A percentile compares a stretch with the other conserved stretches of the same genome.
Conservation (phyloP, 176 grass and related monocot genomes). For the Oryza australiensis region DNA sequence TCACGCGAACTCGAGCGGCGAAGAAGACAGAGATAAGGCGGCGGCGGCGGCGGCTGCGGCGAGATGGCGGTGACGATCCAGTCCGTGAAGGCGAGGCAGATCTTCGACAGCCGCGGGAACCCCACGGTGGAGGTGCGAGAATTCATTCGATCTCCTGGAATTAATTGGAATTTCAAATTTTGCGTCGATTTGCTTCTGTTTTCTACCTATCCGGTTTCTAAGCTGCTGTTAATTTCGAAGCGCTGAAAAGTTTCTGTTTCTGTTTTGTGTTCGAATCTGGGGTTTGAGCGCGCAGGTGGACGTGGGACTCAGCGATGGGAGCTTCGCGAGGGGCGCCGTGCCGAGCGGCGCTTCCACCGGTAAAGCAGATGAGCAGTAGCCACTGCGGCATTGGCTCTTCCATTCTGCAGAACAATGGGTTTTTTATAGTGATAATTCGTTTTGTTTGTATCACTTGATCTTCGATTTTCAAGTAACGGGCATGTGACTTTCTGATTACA, state of each 20-base stretch:
- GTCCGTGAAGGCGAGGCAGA: conserved; percentile 79
- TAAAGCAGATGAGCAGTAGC: conserved; percentile 24
- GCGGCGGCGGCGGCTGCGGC: not conserved
- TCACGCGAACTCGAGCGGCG: not conserved
- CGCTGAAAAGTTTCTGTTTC: not conserved
- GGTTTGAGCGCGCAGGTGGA: conserved; percentile 49
- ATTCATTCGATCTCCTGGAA: not conserved
- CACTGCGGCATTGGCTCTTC: not conserved
- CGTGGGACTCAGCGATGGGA: conserved; percentile 55
- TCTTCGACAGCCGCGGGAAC: conserved; percentile 98
- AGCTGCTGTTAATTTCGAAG: not conserved
- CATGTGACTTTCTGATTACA: not conserved
- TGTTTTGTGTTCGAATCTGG: not conserved
- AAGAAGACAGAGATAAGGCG: not conserved
- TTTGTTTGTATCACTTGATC: not conserved
- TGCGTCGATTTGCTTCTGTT: not conserved
- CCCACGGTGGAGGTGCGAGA: conserved; percentile 57
- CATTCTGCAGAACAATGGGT: not conserved
- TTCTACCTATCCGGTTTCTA: not conserved
- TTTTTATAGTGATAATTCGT: not conserved
- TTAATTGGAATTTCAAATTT: not conserved
- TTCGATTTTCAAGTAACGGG: not conserved
- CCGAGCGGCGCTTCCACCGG: conserved; percentile 95
- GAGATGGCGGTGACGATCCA: conserved; percentile 58
- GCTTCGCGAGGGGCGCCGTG: conserved; percentile 74